Evolutionary conservation across 2,329 filamentous ascomycete genomes (phyloP), one percentile per base, ranked within the genome.

Genomic region (Zymoseptoria ardabiliae): DNA sequence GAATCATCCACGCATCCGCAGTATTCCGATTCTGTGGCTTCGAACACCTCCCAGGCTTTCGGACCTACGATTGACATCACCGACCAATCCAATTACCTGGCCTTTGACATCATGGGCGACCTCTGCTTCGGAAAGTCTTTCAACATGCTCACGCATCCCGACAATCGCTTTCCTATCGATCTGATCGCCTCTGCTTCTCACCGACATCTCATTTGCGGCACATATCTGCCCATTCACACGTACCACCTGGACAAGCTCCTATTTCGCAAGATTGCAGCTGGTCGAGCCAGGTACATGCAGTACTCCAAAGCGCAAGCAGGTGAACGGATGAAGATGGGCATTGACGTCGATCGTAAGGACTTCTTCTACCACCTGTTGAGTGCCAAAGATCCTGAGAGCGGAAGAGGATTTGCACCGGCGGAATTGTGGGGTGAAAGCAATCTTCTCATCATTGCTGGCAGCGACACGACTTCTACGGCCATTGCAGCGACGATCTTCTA

Each of bases 181-280:
- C 57, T 68, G 8, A 59, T 68, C n/a, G 60, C 54, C 13, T 61
- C 60, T 48, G 65, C 64, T 13, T 60, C 66, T 19, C 63, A 63
- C 25, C 50, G 54, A 28, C 75, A 75, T 50, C 57, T 66, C 19
- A 68, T 66, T 48, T 76, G 75, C 58, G 76, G 75, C 20, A 76
- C 76, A 7, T 74, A 76, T 62, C 70, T 77, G 17, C 74, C 74
- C 1, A 74, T 78, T 59, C 75, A 66, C 59, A 56, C 59, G 6
- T 66, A 58, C 30, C 63, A 66, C 54, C 67, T 78, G 35, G 76
- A 78, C 58, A 76, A 76, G 63, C 63, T 77, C 35, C 68, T 78
- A 20, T 77, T 78, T 71, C 75, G 69, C 13, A 76, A 76, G 59
- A 77, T 78, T 56, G 74, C 75, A 4, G 71, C 72, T 3, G 72